Conservation (phyloP, 2,329 filamentous ascomycete genomes). For the Nemania sp. region DNA sequence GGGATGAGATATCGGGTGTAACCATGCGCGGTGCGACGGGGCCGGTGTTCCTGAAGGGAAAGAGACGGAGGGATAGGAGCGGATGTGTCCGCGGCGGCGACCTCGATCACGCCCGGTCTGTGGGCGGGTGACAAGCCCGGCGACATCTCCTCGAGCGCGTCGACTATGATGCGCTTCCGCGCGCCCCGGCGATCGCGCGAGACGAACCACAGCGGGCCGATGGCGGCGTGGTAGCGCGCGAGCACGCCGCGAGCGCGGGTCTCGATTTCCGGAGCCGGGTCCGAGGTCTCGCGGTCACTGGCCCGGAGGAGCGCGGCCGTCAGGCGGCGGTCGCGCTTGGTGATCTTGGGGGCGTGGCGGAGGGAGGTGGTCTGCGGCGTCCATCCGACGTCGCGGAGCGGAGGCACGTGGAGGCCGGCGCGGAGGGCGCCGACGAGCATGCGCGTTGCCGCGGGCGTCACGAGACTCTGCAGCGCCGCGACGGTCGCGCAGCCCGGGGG, state of each 20-base stretch:
- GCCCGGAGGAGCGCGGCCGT: slow-evolving; percentile 50
- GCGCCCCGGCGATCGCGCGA: slow-evolving; percentile 36
- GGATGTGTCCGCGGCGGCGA: not conserved
- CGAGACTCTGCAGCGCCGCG: slow-evolving; percentile 52
- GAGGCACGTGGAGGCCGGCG: slow-evolving; percentile 67
- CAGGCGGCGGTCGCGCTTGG: slow-evolving; percentile 64
- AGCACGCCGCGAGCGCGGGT: slow-evolving; percentile 44
- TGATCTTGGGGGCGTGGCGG: slow-evolving; percentile 75
- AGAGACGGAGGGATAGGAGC: too few relatives aligned
- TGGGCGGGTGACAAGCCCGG: not conserved
- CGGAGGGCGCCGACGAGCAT: slow-evolving; percentile 72
- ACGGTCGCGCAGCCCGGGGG: slow-evolving; percentile 51
- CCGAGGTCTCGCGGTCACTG: slow-evolving; percentile 21
- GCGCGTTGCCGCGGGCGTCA: slow-evolving; percentile 68
- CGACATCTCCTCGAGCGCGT: not conserved
- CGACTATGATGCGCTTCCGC: slow-evolving; percentile 39
- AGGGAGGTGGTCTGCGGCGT: slow-evolving; percentile 27
- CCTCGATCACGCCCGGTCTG: not conserved
- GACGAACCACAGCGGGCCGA: slow-evolving; percentile 69
- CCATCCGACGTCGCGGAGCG: slow-evolving; percentile 49
- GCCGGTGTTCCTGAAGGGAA: too few relatives aligned
- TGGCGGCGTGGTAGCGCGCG: slow-evolving; percentile 57
- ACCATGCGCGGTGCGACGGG: too few relatives aligned
- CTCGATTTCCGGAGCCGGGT: not conserved
- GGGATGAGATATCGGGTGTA: slow-evolving; percentile 6